A percentile compares a stretch with the other conserved stretches of the same genome.
Evolutionary conservation across 2,329 filamentous ascomycete genomes (phyloP).

Genomic region (Sporothrix pseudoabietina): DNA sequence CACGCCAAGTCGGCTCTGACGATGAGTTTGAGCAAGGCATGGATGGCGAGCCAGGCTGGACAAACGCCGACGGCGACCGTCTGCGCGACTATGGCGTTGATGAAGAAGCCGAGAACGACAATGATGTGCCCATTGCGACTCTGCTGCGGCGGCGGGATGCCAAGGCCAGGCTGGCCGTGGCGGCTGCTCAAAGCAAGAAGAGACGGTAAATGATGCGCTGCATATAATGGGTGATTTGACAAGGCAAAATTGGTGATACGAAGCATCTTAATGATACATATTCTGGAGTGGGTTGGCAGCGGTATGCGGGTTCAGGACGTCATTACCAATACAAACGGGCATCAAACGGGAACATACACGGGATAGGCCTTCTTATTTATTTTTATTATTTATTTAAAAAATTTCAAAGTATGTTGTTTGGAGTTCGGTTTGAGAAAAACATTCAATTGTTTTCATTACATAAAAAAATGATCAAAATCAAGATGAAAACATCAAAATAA

Average conservation of each 20-base stretch:
- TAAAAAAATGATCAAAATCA: background rate
- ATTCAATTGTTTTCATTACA: background rate
- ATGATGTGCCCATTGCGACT: constrained; percentile 68
- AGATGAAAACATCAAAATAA: background rate
- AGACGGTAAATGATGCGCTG: background rate
- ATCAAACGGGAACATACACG: constrained; percentile 6
- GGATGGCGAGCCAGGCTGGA: constrained; percentile 65
- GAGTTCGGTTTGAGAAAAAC: background rate
- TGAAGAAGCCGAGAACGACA: constrained; percentile 62
- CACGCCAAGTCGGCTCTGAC: constrained; percentile 32
- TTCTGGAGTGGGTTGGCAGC: background rate
- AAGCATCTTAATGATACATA: background rate
- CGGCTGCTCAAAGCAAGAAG: constrained; percentile 25
- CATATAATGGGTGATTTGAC: background rate
- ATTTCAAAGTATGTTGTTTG: background rate
- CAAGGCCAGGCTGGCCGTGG: background rate
- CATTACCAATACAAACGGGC: background rate
- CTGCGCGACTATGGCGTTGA: constrained; percentile 79
- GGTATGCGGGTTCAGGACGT: background rate
- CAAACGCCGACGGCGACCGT: constrained; percentile 73
- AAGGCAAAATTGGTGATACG: background rate
- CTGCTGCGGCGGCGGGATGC: constrained; percentile 60
- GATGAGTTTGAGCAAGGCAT: constrained; percentile 38
- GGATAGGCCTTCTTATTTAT: background rate
- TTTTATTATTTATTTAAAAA: too few relatives aligned